Percentiles rank a stretch among this genome's conserved stretches.
Evolutionary conservation across 208 protist genomes (phyloP).

Genomic region (Plasmodiophora brassicae): DNA sequence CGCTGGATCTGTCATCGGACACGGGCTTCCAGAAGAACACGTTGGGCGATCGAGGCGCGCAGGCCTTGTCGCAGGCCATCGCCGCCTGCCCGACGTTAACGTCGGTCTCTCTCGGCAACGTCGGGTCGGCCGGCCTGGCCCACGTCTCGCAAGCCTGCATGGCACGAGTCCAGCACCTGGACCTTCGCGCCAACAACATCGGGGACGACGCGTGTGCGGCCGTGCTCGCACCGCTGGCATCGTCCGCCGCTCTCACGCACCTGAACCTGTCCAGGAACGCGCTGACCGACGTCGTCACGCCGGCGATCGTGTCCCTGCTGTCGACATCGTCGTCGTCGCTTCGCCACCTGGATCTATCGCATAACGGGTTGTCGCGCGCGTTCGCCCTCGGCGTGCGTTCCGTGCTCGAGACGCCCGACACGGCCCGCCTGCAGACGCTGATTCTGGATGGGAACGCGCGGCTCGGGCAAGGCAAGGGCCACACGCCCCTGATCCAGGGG

Average conservation of each 20-base stretch:
- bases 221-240: neutral
- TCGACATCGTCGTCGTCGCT: neutral
- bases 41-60: neutral
- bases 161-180: neutral
- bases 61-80: neutral
- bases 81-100: neutral
- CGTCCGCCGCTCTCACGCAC: neutral
- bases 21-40: conserved; percentile 13
- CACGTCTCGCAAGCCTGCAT: neutral
- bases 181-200: conserved; percentile 15
- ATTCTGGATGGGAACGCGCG: neutral
- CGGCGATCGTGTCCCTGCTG: neutral
- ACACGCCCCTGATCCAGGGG: neutral
- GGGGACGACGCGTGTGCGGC: neutral
- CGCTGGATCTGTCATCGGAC: conserved; percentile 19
- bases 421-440: neutral
- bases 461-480: neutral
- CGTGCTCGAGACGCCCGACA: neutral
- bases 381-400: neutral
- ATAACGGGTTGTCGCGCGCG: neutral
- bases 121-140: neutral
- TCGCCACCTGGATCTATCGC: neutral
- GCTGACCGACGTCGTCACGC: neutral
- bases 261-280: neutral
- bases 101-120: neutral